These are phyloP conservation scores for Pseudogymnoascus sp. DNA, from an alignment of 2,329 filamentous ascomycete species.

Conservation along the genomic window DNA sequence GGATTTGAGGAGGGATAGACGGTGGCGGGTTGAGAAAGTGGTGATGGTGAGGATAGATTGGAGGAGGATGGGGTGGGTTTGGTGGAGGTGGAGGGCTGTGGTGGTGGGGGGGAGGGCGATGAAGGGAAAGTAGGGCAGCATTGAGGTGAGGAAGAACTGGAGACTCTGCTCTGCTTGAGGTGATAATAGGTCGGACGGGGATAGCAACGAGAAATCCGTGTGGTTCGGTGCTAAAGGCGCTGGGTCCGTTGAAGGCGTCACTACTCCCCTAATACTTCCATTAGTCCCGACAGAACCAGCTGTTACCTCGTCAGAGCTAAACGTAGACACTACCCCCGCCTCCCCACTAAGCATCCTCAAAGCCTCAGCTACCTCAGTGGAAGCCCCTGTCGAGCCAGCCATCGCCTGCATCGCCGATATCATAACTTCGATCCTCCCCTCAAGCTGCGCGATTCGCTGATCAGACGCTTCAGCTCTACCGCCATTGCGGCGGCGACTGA, in stretches of 20 bases:
- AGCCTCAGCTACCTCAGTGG: constrained; percentile 5
- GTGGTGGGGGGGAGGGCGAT: constrained; percentile 15
- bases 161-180: too few relatives aligned
- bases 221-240: too few relatives aligned
- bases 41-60: background rate
- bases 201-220: too few relatives aligned
- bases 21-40: background rate
- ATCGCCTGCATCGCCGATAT: constrained; percentile 27
- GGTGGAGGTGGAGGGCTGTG: constrained; percentile 1
- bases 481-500: constrained; percentile 26
- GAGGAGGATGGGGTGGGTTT: too few relatives aligned
- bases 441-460: constrained; percentile 29
- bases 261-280: too few relatives aligned
- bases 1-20: background rate
- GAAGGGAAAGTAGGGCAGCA: constrained; percentile 18
- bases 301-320: constrained; percentile 1
- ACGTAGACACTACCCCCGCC: background rate
- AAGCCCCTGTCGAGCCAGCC: constrained; percentile 14
- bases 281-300: too few relatives aligned
- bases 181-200: too few relatives aligned
- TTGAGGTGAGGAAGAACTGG: background rate
- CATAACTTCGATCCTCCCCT: constrained; percentile 29
- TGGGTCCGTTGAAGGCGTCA: too few relatives aligned
- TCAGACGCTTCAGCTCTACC: constrained; percentile 24
- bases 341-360: constrained; percentile 11